Evolutionary conservation across 73 alveolate species (phyloP).

Genomic region (Symbiodinium pilosum): DNA sequence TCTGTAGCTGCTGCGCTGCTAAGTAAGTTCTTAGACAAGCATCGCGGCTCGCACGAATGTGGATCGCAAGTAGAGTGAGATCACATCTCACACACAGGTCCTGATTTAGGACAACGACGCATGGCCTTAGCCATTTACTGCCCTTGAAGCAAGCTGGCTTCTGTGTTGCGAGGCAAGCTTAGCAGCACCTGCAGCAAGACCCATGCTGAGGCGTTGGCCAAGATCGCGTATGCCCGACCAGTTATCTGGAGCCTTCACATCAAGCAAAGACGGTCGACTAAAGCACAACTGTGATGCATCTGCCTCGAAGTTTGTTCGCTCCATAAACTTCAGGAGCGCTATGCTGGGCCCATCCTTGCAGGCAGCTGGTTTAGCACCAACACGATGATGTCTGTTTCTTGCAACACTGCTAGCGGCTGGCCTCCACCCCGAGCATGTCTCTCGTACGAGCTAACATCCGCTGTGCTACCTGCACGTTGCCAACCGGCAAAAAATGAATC

Average conservation of each 20-base stretch:
- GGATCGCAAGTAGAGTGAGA: not conserved
- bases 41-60: not conserved
- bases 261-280: no score
- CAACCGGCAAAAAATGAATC: not conserved
- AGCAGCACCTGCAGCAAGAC: not conserved
- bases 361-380: not conserved
- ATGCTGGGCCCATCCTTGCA: slow-evolving; percentile 79
- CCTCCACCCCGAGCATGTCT: slow-evolving; percentile 94
- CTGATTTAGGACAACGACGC: slow-evolving; percentile 59
- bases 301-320: slow-evolving; percentile 65
- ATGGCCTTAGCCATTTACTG: no score
- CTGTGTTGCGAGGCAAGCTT: no score
- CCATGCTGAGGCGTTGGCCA: not conserved
- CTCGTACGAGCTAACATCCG: slow-evolving; percentile 81
- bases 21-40: not conserved
- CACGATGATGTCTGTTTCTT: not conserved
- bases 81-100: not conserved
- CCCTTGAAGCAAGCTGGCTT: no score
- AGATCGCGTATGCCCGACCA: slow-evolving; percentile 85
- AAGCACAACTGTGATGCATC: not conserved
- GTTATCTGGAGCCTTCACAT: slow-evolving; percentile 71
- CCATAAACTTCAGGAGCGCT: slow-evolving; percentile 91
- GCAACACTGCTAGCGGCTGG: not conserved
- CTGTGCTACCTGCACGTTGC: slow-evolving; percentile 50
- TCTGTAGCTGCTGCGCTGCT: not conserved